A percentile compares a stretch with the other conserved stretches of the same genome.
Conservation (phyloP, 2,329 filamentous ascomycete genomes). For the Fulvia fulva region DNA sequence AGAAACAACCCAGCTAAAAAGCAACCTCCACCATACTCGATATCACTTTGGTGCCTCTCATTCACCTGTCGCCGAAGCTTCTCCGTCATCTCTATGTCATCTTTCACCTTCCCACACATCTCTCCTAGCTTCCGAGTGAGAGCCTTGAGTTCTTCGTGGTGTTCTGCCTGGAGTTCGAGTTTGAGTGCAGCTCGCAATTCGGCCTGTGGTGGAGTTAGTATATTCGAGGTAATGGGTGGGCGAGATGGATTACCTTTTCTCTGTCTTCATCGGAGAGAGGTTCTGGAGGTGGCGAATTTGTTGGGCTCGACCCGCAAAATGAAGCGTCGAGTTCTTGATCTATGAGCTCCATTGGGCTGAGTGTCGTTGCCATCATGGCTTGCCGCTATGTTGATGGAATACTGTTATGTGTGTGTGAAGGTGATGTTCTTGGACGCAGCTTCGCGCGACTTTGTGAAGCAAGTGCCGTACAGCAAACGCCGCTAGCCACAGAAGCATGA, state of each 20-base stretch:
- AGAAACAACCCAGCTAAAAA: not conserved
- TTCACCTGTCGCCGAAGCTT: not conserved
- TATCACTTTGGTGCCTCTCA: not conserved
- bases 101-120: not conserved
- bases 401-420: no score
- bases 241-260: not conserved
- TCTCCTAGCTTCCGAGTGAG: not conserved
- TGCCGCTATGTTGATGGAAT: no score
- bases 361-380: no score
- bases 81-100: not conserved
- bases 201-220: not conserved
- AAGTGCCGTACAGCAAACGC: no score
- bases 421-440: no score
- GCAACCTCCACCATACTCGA: not conserved
- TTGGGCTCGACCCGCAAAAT: not conserved
- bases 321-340: not conserved
- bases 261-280: not conserved
- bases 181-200: not conserved
- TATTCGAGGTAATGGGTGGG: not conserved
- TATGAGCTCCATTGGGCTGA: not conserved
- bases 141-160: not conserved
- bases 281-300: not conserved
- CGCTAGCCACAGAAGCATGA: not conserved
- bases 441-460: no score
- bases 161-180: not conserved